phyloP scores from a whole-genome alignment of 139 green algal genomes.

The Haematococcus sp. region DNA sequence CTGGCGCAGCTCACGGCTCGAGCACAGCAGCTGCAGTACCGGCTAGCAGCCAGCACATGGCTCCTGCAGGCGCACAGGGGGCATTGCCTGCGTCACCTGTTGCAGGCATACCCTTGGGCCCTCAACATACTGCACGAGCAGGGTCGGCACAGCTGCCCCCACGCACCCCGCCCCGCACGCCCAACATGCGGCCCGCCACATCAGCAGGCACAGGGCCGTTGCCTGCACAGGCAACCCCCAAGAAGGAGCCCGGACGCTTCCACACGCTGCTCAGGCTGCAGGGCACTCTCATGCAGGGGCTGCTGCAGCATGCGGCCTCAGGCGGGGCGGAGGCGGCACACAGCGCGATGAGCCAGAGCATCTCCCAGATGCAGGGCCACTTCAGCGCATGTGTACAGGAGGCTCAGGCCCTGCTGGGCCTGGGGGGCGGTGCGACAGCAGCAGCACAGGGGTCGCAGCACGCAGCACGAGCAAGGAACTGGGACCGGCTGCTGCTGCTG shows the following conservation, averaged over 20 bases:
- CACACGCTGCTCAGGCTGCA: not conserved
- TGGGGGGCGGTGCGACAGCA: not conserved
- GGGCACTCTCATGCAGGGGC: not conserved
- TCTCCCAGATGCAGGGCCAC: not conserved
- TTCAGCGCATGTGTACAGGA: not conserved
- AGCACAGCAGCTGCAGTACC: too few relatives aligned
- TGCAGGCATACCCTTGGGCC: too few relatives aligned
- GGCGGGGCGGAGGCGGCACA: not conserved
- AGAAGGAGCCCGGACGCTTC: not conserved
- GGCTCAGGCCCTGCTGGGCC: not conserved
- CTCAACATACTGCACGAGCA: too few relatives aligned
- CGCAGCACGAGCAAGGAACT: not conserved
- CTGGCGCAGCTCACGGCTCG: not conserved
- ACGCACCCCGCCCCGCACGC: too few relatives aligned
- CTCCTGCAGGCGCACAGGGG: too few relatives aligned
- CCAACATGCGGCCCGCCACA: too few relatives aligned
- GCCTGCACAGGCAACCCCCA: too few relatives aligned
- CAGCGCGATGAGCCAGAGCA: not conserved
- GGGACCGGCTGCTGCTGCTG: slow-evolving; percentile 6
- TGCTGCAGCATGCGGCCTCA: not conserved
- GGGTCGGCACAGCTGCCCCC: too few relatives aligned
- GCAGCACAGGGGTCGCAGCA: not conserved
- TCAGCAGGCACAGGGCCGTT: too few relatives aligned
- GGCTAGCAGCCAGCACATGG: too few relatives aligned
- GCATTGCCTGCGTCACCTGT: too few relatives aligned